These are phyloP conservation scores for Coemansia sp. DNA, from an alignment of 192 early-diverging fungal species.

Conservation along the genomic window DNA sequence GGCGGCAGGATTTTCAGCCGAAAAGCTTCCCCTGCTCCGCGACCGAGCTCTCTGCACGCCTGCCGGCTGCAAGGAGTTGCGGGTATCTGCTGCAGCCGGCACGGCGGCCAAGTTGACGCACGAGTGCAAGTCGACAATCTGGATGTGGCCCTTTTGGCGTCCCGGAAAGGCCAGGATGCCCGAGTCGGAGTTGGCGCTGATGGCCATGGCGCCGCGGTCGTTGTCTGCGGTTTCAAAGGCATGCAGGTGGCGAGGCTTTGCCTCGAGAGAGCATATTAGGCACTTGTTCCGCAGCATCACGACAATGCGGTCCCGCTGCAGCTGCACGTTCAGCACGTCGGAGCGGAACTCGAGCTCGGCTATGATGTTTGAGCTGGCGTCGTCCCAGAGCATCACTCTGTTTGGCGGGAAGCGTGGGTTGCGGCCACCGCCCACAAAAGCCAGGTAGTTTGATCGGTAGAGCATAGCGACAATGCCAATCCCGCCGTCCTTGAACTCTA, in stretches of 20 bases:
- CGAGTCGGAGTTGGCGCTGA: constrained; percentile 60
- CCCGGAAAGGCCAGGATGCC: constrained; percentile 84
- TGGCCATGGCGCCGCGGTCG: constrained; percentile 68
- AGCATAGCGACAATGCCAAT: constrained; percentile 82
- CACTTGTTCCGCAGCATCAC: constrained; percentile 75
- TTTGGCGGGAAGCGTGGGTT: constrained; percentile 84
- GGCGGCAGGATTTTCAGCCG: constrained; percentile 29
- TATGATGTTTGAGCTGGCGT: constrained; percentile 64
- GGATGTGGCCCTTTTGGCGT: constrained; percentile 77
- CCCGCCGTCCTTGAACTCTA: constrained; percentile 79
- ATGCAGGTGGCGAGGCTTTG: constrained; percentile 68
- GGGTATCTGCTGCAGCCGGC: not conserved
- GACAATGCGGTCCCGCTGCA: constrained; percentile 74
- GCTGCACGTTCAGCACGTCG: constrained; percentile 75
- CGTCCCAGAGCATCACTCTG: constrained; percentile 86
- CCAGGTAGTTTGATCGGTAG: constrained; percentile 80
- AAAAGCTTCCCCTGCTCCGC: constrained; percentile 37
- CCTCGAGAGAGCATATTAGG: constrained; percentile 71
- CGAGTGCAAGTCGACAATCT: constrained; percentile 74
- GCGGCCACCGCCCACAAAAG: constrained; percentile 78
- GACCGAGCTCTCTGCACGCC: constrained; percentile 29
- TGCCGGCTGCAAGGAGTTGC: not conserved
- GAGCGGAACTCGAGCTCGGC: constrained; percentile 75
- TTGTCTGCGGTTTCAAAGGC: constrained; percentile 80
- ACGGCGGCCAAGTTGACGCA: constrained; percentile 24